Percentiles rank a stretch among this genome's conserved stretches.
These are phyloP conservation scores for Didymella segeticola DNA, from an alignment of 2,329 filamentous ascomycete species.

Conservation along the genomic window DNA sequence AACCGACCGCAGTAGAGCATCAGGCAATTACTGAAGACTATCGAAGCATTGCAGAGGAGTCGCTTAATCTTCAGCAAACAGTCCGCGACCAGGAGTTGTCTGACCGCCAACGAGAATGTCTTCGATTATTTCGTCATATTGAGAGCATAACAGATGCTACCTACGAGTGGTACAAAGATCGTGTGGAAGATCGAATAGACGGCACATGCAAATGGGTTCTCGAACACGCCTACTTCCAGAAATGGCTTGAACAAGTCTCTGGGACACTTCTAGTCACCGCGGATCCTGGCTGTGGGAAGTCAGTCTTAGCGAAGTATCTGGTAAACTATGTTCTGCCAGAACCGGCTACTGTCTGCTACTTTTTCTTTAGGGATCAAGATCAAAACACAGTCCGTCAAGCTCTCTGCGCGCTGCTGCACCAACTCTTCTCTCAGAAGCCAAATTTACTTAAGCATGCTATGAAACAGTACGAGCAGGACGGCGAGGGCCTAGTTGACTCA, in stretches of 20 bases:
- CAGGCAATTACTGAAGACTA: no score
- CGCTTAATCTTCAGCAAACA: neutral
- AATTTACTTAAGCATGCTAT: constrained; percentile 24
- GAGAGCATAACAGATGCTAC: constrained; percentile 21
- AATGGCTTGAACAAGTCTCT: constrained; percentile 22
- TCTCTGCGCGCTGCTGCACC: constrained; percentile 29
- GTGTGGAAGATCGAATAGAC: constrained; percentile 24
- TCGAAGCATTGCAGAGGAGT: no score
- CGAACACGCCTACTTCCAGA: constrained; percentile 21
- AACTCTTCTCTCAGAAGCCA: constrained; percentile 27
- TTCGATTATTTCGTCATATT: constrained; percentile 29
- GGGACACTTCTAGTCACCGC: constrained; percentile 28
- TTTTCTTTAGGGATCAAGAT: constrained; percentile 31
- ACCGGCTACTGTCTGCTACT: constrained; percentile 28
- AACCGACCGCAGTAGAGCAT: no score
- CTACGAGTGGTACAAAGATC: constrained; percentile 29
- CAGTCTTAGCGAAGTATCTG: constrained; percentile 28
- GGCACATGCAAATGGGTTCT: constrained; percentile 31
- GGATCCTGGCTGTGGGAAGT: constrained; percentile 35
- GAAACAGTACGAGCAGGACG: neutral
- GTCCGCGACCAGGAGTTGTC: neutral
- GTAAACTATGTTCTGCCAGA: constrained; percentile 22
- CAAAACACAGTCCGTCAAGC: constrained; percentile 26
- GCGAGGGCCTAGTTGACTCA: neutral
- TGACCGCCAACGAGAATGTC: constrained; percentile 7